These are phyloP conservation scores for Coniochaeta hoffmannii DNA, from an alignment of 2,329 filamentous ascomycete genomes.

Conservation along the genomic window DNA sequence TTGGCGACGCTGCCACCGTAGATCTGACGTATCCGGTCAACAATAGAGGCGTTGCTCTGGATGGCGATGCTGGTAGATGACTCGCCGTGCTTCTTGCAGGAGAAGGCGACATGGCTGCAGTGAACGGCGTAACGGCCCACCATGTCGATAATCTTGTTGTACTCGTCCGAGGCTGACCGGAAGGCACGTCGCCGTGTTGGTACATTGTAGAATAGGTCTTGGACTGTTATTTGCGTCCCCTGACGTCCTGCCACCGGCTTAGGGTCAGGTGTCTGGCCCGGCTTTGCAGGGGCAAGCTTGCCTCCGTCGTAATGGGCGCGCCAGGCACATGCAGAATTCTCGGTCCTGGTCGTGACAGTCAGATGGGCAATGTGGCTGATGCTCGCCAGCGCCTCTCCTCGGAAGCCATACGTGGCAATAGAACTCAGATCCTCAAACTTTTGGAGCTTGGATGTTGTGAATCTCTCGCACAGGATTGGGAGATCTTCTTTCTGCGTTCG, in stretches of 20 bases:
- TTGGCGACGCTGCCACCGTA: constrained; percentile 79
- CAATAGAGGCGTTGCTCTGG: constrained; percentile 60
- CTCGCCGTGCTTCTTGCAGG: constrained; percentile 94
- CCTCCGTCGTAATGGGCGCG: constrained; percentile 82
- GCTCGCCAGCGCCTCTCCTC: constrained; percentile 90
- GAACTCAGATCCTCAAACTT: constrained; percentile 84
- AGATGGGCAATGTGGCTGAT: constrained; percentile 98
- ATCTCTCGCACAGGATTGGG: constrained; percentile 85
- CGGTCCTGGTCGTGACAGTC: constrained; percentile 88
- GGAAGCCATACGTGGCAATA: constrained; percentile 95
- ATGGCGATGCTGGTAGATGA: constrained; percentile 76
- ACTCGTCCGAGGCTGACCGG: constrained; percentile 86
- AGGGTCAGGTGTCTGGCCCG: constrained; percentile 78
- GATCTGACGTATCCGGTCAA: constrained; percentile 85
- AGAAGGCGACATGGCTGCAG: constrained; percentile 84
- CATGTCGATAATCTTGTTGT: constrained; percentile 94
- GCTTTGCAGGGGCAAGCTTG: constrained; percentile 73
- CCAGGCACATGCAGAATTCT: constrained; percentile 82
- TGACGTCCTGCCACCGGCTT: constrained; percentile 80
- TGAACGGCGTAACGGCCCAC: constrained; percentile 91
- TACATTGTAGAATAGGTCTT: constrained; percentile 96
- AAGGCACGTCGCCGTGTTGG: constrained; percentile 84
- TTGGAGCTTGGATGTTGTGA: constrained; percentile 94
- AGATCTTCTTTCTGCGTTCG: constrained; percentile 72
- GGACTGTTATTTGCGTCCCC: constrained; percentile 92